These are phyloP conservation scores for Pyrenochaeta sp. DNA, from an alignment of 2,329 filamentous ascomycete species.

Conservation along the genomic window DNA sequence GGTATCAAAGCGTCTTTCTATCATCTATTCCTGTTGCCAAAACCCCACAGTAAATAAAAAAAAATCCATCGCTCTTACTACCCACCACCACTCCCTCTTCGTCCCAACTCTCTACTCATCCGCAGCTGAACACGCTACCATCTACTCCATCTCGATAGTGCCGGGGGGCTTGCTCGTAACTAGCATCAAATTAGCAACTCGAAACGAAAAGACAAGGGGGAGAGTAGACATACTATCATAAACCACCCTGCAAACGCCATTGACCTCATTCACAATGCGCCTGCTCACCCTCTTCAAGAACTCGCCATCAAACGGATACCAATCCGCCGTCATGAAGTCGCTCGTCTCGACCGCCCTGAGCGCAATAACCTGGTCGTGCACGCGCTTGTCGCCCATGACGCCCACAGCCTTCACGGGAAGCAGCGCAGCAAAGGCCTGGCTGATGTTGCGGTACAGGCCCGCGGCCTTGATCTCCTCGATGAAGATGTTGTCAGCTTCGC, in stretches of 20 bases:
- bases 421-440: constrained; percentile 74
- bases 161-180: constrained; percentile 72
- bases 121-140: no score
- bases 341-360: constrained; percentile 68
- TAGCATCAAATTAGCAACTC: constrained; percentile 31
- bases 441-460: constrained; percentile 75
- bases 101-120: no score
- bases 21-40: no score
- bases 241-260: constrained; percentile 73
- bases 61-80: no score
- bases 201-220: constrained; percentile 8
- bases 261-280: constrained; percentile 77
- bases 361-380: constrained; percentile 69
- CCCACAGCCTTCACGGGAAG: constrained; percentile 71
- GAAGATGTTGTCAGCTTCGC: constrained; percentile 80
- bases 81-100: no score
- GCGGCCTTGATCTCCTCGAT: constrained; percentile 76
- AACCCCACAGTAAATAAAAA: no score
- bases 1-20: no score
- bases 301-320: constrained; percentile 69
- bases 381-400: constrained; percentile 74
- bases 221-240: constrained; percentile 66
- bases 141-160: constrained; percentile 77
- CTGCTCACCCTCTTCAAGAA: constrained; percentile 71
- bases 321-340: constrained; percentile 79